Evolutionary conservation across 225 moss, liverwort and hornwort species (phyloP).

Genomic region (Polytrichum commune): DNA sequence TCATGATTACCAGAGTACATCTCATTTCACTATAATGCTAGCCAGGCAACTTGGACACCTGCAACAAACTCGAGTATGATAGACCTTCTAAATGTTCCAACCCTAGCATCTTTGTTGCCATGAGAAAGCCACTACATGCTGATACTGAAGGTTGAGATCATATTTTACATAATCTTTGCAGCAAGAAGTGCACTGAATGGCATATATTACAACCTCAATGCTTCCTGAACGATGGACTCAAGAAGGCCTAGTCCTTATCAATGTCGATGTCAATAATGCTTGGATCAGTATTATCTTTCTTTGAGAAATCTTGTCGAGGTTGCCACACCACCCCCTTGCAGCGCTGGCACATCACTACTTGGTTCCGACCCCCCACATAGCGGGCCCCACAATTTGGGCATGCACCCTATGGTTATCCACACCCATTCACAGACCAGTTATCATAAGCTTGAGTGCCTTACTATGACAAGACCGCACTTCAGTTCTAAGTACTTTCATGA

Average conservation of each 20-base stretch:
- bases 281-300: slow-evolving; percentile 63
- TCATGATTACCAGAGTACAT: neutral
- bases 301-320: slow-evolving; percentile 93
- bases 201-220: slow-evolving; percentile 2
- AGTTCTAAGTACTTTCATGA: neutral
- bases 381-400: slow-evolving; percentile 95
- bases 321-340: slow-evolving; percentile 98
- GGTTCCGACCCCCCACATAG: slow-evolving; percentile 80
- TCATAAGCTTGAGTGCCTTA: neutral
- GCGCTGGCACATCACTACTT: slow-evolving; percentile 86
- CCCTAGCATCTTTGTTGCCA: slow-evolving; percentile 1
- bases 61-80: neutral
- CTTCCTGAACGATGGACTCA: neutral
- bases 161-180: slow-evolving; percentile 41
- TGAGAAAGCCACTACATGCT: slow-evolving; percentile 33
- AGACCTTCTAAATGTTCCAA: neutral
- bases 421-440: slow-evolving; percentile 6
- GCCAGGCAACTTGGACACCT: slow-evolving; percentile 44
- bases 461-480: neutral
- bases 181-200: slow-evolving; percentile 9
- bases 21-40: slow-evolving; percentile 39
- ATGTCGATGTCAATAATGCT: slow-evolving; percentile 91
- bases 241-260: slow-evolving; percentile 54
- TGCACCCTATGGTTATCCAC: slow-evolving; percentile 46
- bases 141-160: slow-evolving; percentile 27